phyloP scores from a whole-genome alignment of 2,329 filamentous ascomycete species.

The Colletotrichum sansevieriae region DNA sequence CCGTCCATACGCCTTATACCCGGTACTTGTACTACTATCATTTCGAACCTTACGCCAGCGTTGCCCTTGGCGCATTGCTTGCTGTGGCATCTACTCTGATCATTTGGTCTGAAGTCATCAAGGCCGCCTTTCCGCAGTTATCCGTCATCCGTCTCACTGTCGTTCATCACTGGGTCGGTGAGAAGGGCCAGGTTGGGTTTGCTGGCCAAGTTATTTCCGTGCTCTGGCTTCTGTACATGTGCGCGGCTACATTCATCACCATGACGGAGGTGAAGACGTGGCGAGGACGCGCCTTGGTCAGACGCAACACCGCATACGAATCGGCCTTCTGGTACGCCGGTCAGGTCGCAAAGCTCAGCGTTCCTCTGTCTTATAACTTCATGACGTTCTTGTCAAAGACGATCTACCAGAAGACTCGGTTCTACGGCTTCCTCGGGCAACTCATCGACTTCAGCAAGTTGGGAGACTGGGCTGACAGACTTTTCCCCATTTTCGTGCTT shows the following conservation, averaged over 20 bases:
- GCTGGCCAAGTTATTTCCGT: conserved; percentile 87
- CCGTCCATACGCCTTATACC: conserved; percentile 81
- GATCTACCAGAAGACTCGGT: conserved; percentile 83
- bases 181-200: conserved; percentile 83
- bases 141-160: conserved; percentile 78
- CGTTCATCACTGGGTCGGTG: conserved; percentile 80
- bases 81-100: conserved; percentile 83
- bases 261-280: conserved; percentile 97
- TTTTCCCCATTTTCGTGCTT: conserved; percentile 90
- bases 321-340: conserved; percentile 96
- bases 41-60: conserved; percentile 76
- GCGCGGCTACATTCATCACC: conserved; percentile 85
- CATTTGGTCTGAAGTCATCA: conserved; percentile 94
- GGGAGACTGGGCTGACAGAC: conserved; percentile 85
- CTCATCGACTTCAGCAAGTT: conserved; percentile 87
- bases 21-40: conserved; percentile 84
- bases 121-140: conserved; percentile 80
- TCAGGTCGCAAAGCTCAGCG: conserved; percentile 91
- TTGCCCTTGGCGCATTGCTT: conserved; percentile 75
- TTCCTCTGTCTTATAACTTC: conserved; percentile 96
- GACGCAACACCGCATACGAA: conserved; percentile 91
- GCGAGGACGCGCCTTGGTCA: conserved; percentile 92
- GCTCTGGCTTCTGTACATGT: conserved; percentile 97
- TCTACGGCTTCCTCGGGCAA: conserved; percentile 87
- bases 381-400: conserved; percentile 84